Percentiles rank a stretch among this genome's conserved stretches.
Conservation (phyloP, 805 yeast species). For the Metschnikowia drakensbergensis region DNA sequence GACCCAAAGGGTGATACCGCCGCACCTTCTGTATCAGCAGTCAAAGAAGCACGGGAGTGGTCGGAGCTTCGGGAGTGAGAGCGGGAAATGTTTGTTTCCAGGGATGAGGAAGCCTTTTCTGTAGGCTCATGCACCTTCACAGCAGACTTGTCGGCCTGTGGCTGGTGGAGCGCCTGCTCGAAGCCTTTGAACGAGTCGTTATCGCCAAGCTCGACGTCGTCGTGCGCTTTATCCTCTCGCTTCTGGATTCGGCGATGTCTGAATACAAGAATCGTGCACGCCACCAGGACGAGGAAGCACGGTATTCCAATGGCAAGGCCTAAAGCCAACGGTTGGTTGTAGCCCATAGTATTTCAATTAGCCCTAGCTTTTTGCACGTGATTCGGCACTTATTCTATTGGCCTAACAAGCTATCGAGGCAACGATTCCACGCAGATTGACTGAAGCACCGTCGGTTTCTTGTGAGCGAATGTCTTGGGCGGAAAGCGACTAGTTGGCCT, state of each 20-base stretch:
- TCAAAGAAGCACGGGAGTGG: neutral
- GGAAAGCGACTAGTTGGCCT: neutral
- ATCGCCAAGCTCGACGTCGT: slow-evolving; percentile 36
- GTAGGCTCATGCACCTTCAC: slow-evolving; percentile 1
- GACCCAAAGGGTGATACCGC: slow-evolving; percentile 2
- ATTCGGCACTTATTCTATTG: too few species aligned
- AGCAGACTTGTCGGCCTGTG: slow-evolving; percentile 9
- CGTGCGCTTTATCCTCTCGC: slow-evolving; percentile 28
- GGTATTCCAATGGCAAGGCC: slow-evolving; percentile 44
- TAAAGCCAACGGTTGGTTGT: slow-evolving; percentile 28
- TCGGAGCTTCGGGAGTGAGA: neutral
- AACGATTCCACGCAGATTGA: neutral
- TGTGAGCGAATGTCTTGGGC: neutral
- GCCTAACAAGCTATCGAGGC: neutral
- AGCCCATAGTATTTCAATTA: slow-evolving; percentile 7
- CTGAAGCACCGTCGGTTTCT: neutral
- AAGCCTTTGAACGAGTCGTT: slow-evolving; percentile 34
- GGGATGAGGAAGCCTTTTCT: slow-evolving; percentile 3
- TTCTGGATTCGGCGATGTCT: slow-evolving; percentile 30
- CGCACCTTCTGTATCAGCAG: neutral
- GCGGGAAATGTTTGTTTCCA: neutral
- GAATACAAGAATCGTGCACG: slow-evolving; percentile 24
- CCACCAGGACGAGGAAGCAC: slow-evolving; percentile 26
- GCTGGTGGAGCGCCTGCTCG: slow-evolving; percentile 35
- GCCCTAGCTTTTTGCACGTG: too few species aligned